These are phyloP conservation scores for Dioscorea alata DNA, from an alignment of 106 monocot genomes.

Conservation along the genomic window DNA sequence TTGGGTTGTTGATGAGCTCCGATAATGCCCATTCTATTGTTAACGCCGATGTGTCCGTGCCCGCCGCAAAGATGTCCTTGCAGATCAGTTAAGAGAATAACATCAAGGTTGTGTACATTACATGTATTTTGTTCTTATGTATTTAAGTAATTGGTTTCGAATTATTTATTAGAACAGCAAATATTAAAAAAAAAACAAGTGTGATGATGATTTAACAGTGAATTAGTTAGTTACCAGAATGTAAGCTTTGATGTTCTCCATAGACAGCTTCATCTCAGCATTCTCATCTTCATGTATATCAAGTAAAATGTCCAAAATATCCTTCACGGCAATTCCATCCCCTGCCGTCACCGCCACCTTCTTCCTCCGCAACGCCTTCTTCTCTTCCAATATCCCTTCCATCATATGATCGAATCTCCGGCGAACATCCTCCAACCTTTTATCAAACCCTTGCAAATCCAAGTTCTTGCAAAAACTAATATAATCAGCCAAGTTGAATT, in stretches of 20 bases:
- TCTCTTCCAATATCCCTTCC: conserved; percentile 22
- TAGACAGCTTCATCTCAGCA: conserved; percentile 37
- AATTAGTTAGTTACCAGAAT: conserved; percentile 10
- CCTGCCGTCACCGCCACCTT: not conserved
- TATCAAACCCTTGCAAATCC: conserved; percentile 30
- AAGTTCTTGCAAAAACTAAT: conserved; percentile 17
- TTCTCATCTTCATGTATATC: conserved; percentile 31
- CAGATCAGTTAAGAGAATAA: no score
- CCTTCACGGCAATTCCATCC: not conserved
- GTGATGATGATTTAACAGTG: no score
- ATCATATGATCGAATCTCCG: conserved; percentile 26
- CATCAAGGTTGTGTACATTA: no score
- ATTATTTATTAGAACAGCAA: no score
- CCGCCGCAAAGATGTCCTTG: conserved; percentile 16
- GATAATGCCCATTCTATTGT: conserved; percentile 18
- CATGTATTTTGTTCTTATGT: no score
- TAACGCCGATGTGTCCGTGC: conserved; percentile 12
- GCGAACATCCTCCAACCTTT: conserved; percentile 9
- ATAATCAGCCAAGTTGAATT: conserved; percentile 15
- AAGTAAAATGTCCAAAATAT: conserved; percentile 44
- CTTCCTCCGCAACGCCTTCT: conserved; percentile 6
- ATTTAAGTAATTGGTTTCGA: no score
- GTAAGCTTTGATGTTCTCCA: conserved; percentile 57
- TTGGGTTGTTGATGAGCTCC: conserved; percentile 18
- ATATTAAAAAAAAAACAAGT: no score